Evolutionary conservation across 192 early-diverging fungal genomes (phyloP).

Genomic region (Backusella luteola): DNA sequence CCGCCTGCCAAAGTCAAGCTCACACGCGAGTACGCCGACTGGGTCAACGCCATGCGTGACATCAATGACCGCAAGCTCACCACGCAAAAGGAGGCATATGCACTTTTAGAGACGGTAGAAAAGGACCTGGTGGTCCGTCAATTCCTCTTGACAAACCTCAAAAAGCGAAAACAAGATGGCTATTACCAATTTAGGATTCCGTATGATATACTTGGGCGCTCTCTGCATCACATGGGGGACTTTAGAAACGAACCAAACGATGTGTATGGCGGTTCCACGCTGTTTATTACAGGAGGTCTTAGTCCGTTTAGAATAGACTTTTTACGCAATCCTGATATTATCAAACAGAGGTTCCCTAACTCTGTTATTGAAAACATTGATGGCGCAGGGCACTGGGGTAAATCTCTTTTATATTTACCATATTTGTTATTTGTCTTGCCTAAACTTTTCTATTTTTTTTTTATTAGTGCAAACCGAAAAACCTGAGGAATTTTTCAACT

Average conservation of each 20-base stretch:
- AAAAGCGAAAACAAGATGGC: constrained; percentile 41
- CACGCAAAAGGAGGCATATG: constrained; percentile 60
- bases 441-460: not conserved
- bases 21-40: constrained; percentile 52
- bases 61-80: constrained; percentile 47
- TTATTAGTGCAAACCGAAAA: constrained; percentile 65
- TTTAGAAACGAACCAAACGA: constrained; percentile 44
- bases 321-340: constrained; percentile 43
- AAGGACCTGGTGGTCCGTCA: constrained; percentile 59
- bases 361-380: constrained; percentile 63
- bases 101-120: constrained; percentile 49
- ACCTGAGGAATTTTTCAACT: constrained; percentile 60
- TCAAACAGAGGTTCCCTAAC: constrained; percentile 72
- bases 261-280: constrained; percentile 56
- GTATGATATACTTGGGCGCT: constrained; percentile 58
- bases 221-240: constrained; percentile 47
- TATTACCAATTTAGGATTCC: constrained; percentile 72
- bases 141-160: constrained; percentile 92
- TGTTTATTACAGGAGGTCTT: constrained; percentile 78
- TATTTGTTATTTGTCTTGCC: not conserved
- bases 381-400: constrained; percentile 87
- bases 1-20: constrained; percentile 52
- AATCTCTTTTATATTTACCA: not conserved
- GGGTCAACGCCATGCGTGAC: constrained; percentile 55
- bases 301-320: constrained; percentile 64